Evolutionary conservation across 2,329 filamentous ascomycete species (phyloP).

Genomic region (Neofusicoccum ribis): DNA sequence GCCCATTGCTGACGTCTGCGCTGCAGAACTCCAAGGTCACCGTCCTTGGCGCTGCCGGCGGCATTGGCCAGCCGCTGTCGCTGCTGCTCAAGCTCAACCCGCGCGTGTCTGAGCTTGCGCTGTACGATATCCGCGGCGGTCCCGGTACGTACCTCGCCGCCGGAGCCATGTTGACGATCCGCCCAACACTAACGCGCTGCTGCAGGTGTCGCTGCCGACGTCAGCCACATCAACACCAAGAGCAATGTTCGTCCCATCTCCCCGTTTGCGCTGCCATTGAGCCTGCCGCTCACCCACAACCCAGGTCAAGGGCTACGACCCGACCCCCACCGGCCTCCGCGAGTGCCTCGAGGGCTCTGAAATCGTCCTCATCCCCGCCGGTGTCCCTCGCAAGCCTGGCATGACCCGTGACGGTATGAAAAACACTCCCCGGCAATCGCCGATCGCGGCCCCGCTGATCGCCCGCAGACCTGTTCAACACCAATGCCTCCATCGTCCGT

Average conservation of each 20-base stretch:
- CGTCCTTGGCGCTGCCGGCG: constrained; percentile 93
- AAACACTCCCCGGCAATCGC: not conserved
- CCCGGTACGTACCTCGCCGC: constrained; percentile 67
- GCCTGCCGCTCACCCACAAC: constrained; percentile 5
- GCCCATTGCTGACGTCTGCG: constrained; percentile 28
- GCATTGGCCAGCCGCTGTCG: constrained; percentile 97
- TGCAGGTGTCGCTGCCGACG: constrained; percentile 92
- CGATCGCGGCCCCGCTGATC: not conserved
- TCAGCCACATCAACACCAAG: constrained; percentile 99
- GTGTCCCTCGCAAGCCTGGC: constrained; percentile 98
- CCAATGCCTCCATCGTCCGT: constrained; percentile 98
- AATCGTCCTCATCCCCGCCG: constrained; percentile 95
- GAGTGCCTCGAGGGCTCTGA: constrained; percentile 82
- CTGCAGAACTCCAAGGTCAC: constrained; percentile 90
- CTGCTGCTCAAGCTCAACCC: constrained; percentile 99
- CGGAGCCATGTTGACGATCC: not conserved
- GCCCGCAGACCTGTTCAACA: constrained; percentile 90
- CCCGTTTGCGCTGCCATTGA: constrained; percentile 7
- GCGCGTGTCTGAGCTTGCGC: constrained; percentile 85
- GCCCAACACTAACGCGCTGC: not conserved
- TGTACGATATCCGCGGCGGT: constrained; percentile 95
- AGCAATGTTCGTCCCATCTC: constrained; percentile 57
- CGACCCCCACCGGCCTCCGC: constrained; percentile 72
- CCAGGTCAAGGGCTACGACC: constrained; percentile 82
- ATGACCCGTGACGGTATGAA: constrained; percentile 89